Evolutionary conservation across 192 early-diverging fungal species (phyloP), one percentile per base, ranked within the genome.

Genomic region (Coemansia sp.): DNA sequence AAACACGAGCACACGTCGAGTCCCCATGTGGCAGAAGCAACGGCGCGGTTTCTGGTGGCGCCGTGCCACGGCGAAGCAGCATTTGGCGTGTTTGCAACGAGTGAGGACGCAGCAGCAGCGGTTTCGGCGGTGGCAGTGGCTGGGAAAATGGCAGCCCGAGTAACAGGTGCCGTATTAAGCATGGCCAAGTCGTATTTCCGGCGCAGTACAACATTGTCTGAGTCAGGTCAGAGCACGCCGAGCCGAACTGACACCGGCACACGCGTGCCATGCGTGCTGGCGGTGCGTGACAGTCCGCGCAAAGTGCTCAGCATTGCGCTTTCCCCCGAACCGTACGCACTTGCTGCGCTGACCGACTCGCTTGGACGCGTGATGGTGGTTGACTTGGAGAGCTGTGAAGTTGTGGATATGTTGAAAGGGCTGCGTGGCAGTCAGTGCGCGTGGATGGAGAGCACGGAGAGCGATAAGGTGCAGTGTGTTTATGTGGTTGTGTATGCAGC

Each of bases 371-470:
- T 73, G 20, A 26, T 66, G 59, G 2, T 78, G 3, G 65, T 78
- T 69, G 75, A 78, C 18, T 57, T 73, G 19, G 75, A 65, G 56
- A 73, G 43, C 59, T 65, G 75, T 60, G 75, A 78, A 45, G 61
- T 63, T 0, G 54, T 73, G 19, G 66, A 73, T 8, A 78, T 78
- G 75, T 69, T 78, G 38, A 78, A 78, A 57, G 75, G 75, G 1
- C 67, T 69, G 9, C 69, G 75, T 11, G 75, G 75, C 48, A 73
- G 75, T 51, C 75, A 72, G 53, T 78, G 75, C 39, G 75, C 75
- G 5, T 78, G 75, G 75, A 59, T 78, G 22, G 75, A 78, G 53
- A 39, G 13, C 1, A 47, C 41, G 3, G 39, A 54, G 8, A n/a
- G 32, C n/a, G 11, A n/a, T 12, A 13, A 11, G 26, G 10, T 23